Conservation (phyloP, 177 flowering plant genomes). For the Vitis hybrid region DNA sequence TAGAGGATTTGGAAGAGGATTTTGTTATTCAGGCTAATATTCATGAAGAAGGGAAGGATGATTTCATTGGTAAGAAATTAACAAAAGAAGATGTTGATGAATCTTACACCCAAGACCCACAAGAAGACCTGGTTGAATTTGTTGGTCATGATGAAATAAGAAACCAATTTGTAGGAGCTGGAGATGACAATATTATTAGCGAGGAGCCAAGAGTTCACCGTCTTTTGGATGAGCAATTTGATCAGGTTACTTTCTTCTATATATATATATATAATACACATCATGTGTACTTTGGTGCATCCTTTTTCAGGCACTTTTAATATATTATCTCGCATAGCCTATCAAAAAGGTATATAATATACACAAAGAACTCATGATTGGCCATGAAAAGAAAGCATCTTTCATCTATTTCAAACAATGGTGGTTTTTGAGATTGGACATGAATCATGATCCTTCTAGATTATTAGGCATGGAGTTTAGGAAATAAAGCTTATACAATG, state of each 20-base stretch:
- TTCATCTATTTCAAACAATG: too few species aligned
- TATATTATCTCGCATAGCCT: too few species aligned
- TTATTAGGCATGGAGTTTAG: too few species aligned
- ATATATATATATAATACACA: neutral
- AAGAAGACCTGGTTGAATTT: conserved; percentile 12
- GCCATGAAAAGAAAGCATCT: too few species aligned
- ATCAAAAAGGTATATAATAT: too few species aligned
- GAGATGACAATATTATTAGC: conserved; percentile 6
- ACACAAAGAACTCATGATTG: too few species aligned
- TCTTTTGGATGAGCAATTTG: conserved; percentile 85
- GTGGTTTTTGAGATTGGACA: too few species aligned
- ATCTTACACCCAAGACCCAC: neutral
- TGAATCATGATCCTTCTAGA: too few species aligned
- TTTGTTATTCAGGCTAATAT: conserved; percentile 75
- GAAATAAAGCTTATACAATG: too few species aligned
- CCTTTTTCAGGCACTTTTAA: too few species aligned
- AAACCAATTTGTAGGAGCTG: conserved; percentile 8
- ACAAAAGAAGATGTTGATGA: conserved; percentile 1
- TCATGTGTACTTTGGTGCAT: neutral
- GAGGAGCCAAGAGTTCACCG: conserved; percentile 66
- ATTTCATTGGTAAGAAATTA: conserved; percentile 21
- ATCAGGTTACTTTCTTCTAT: conserved; percentile 32
- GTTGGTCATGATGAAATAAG: conserved; percentile 2
- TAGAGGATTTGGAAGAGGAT: conserved; percentile 93
- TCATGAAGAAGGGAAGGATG: conserved; percentile 40